phyloP scores from a whole-genome alignment of 805 yeast genomes.

The Yamadazyma paraphyllophila region DNA sequence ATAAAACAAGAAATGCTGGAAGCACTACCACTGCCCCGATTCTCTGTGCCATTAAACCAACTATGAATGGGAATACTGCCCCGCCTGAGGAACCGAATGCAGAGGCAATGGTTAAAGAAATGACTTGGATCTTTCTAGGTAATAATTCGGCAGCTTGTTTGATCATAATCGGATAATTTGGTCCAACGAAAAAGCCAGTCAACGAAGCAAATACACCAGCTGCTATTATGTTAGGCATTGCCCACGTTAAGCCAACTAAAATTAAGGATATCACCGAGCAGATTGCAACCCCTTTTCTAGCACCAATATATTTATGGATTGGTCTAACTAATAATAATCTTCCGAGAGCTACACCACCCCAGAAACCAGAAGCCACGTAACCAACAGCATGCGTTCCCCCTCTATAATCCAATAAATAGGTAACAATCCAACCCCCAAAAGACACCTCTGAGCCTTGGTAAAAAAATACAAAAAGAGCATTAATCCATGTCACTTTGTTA shows the following conservation, averaged over 20 bases:
- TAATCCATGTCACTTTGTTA: conserved; percentile 42
- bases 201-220: conserved; percentile 49
- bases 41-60: conserved; percentile 49
- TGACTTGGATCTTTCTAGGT: conserved; percentile 51
- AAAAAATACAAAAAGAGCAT: conserved; percentile 54
- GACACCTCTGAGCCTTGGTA: conserved; percentile 72
- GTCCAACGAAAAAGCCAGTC: conserved; percentile 65
- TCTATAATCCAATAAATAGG: conserved; percentile 57
- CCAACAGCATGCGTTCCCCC: conserved; percentile 51
- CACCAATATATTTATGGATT: conserved; percentile 39
- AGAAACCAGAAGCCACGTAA: conserved; percentile 65
- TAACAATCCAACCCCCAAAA: conserved; percentile 69
- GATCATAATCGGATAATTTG: conserved; percentile 56
- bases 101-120: conserved; percentile 49
- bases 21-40: conserved; percentile 49
- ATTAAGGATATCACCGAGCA: conserved; percentile 32
- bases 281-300: conserved; percentile 44
- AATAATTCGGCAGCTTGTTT: conserved; percentile 41
- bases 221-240: conserved; percentile 40
- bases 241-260: conserved; percentile 48
- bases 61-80: conserved; percentile 54
- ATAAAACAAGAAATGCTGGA: conserved; percentile 45
- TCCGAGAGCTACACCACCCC: conserved; percentile 71
- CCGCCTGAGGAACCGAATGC: conserved; percentile 61
- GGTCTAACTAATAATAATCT: conserved; percentile 49